Conservation (phyloP, 192 early-diverging fungal genomes). For the Coemansia sp. region DNA sequence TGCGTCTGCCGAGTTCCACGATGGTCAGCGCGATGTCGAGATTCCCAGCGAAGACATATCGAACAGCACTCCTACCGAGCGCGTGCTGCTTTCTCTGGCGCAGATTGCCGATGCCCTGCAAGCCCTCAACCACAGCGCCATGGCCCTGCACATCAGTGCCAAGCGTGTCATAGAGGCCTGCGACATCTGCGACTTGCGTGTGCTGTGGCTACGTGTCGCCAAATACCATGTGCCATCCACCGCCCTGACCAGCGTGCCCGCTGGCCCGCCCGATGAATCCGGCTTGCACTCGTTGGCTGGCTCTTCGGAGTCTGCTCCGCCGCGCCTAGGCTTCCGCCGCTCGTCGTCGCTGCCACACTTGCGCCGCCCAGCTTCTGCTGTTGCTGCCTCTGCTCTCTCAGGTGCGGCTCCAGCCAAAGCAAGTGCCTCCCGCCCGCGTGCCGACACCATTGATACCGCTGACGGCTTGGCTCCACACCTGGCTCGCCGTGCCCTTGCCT, state of each 20-base stretch:
- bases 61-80: constrained; percentile 13
- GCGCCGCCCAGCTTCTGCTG: constrained; percentile 16
- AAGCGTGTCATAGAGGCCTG: constrained; percentile 54
- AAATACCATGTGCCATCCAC: constrained; percentile 32
- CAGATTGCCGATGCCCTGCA: constrained; percentile 36
- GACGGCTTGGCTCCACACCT: constrained; percentile 34
- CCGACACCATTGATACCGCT: constrained; percentile 43
- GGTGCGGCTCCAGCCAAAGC: not conserved
- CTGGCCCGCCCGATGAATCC: constrained; percentile 16
- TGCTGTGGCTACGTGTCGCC: constrained; percentile 50
- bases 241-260: constrained; percentile 42
- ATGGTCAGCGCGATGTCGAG: constrained; percentile 30
- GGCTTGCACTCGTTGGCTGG: not conserved
- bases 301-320: not conserved
- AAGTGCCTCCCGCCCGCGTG: constrained; percentile 30
- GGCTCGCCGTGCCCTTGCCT: constrained; percentile 23
- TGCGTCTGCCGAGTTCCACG: constrained; percentile 8
- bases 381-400: not conserved
- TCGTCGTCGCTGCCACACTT: constrained; percentile 45
- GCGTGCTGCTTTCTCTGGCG: constrained; percentile 22
- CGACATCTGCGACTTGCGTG: constrained; percentile 51
- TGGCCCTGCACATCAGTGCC: constrained; percentile 49
- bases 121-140: constrained; percentile 48
- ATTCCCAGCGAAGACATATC: constrained; percentile 21
- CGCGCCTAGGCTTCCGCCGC: constrained; percentile 34